phyloP scores from a whole-genome alignment of 805 yeast genomes.

The Groenewaldozyma salmanticensis region DNA sequence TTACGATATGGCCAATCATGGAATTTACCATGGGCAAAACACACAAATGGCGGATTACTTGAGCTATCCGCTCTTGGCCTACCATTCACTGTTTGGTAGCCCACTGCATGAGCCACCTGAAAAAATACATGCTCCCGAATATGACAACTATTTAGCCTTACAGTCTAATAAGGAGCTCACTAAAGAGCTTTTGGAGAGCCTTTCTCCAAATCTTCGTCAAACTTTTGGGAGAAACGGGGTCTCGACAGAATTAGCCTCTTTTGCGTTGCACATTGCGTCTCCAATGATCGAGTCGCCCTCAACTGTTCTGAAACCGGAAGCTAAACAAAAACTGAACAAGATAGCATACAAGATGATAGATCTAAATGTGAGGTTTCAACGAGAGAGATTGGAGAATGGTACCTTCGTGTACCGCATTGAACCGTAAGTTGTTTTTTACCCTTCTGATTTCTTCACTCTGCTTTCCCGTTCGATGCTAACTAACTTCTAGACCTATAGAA shows the following conservation, averaged over 20 bases:
- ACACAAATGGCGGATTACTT: slow-evolving; percentile 45
- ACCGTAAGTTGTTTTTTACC: too few species aligned
- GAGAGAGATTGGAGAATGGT: slow-evolving; percentile 25
- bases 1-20: slow-evolving; percentile 45
- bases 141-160: slow-evolving; percentile 20
- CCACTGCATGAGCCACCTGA: slow-evolving; percentile 31
- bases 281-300: slow-evolving; percentile 16
- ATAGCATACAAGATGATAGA: slow-evolving; percentile 19
- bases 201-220: slow-evolving; percentile 11
- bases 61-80: slow-evolving; percentile 48
- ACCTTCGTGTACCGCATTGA: slow-evolving; percentile 22
- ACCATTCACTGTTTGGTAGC: slow-evolving; percentile 57
- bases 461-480: too few species aligned
- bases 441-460: too few species aligned
- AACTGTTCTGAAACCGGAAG: slow-evolving; percentile 8
- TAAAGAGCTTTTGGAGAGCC: slow-evolving; percentile 18
- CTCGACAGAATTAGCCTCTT: slow-evolving; percentile 27
- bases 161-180: slow-evolving; percentile 25
- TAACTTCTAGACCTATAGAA: too few species aligned
- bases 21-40: slow-evolving; percentile 34
- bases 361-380: slow-evolving; percentile 15
- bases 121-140: slow-evolving; percentile 9
- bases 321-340: slow-evolving; percentile 12
- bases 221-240: slow-evolving; percentile 9
- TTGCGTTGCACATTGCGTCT: slow-evolving; percentile 18